Evolutionary conservation across 148 eudicot genomes (phyloP), one percentile per base, ranked within the genome.

Genomic region (Camellia lanceoleosa): DNA sequence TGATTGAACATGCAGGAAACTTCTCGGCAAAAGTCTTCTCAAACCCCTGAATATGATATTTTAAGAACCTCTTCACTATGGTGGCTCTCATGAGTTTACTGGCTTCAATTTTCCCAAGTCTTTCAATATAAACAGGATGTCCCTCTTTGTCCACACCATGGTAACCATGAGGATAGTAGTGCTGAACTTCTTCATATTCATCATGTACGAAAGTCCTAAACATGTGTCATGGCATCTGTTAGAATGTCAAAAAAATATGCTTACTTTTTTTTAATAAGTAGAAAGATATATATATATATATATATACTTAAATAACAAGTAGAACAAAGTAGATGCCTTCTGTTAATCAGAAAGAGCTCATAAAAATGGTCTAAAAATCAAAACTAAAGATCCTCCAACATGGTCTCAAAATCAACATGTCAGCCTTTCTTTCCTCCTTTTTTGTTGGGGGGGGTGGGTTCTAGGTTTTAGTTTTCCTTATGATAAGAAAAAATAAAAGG

Each of bases 61-160:
- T 95, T 78, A 95, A 80, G 82, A 92, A 95, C 64, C 99, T 90
- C 6, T 95, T 97, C 42, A 90, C 83, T 64, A 97, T 86, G 65
- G 99, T 95, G 71, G 91, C 97, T 79, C 81, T 87, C 99, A 93
- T 93, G 73, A 95, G 97, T 85, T 89, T 93, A 83, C 79, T 84
- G 42, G 97, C 90, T 64, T 95, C 97, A 87, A 90, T 81, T 88
- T 92, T 89, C 16, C 99, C 99, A 46, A 95, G 91, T 69, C 90
- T 89, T 89, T 95, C 99, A 64, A 95, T 92, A 83, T 95, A 95
- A 78, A 95, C 89, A 55, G 99, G 99, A 38, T 92, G 86, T 68
- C 98, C 99, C 59, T 80, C 90, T 90, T 83, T 93, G 84, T 95
- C 99, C 79, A 92, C 91, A 69, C 98, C 99, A 88, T 95, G 99